Evolutionary conservation across 2,329 filamentous ascomycete genomes (phyloP).

Genomic region (Leptosphaerulina australis): DNA sequence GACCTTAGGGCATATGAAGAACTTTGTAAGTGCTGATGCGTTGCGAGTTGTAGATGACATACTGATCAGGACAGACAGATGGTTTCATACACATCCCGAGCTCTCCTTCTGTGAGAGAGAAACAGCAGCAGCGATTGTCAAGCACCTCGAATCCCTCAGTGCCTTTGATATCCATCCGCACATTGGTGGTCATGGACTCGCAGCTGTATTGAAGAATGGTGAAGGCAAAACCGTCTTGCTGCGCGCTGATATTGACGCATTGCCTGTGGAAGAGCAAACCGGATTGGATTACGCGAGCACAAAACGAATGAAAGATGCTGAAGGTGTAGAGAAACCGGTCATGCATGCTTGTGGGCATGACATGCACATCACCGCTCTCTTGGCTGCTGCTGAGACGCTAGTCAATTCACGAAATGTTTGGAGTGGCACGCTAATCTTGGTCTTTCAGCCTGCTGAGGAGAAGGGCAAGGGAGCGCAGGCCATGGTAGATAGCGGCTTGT

Average conservation of each 20-base stretch:
- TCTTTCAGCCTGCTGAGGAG: conserved; percentile 74
- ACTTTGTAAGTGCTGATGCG: conserved; percentile 34
- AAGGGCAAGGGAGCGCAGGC: conserved; percentile 65
- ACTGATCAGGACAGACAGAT: conserved; percentile 33
- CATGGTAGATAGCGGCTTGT: conserved; percentile 67
- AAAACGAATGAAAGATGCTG: conserved; percentile 51
- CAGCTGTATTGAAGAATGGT: conserved; percentile 63
- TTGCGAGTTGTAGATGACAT: neutral
- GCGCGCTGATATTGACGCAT: conserved; percentile 67
- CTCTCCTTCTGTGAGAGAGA: conserved; percentile 45
- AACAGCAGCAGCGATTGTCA: conserved; percentile 40
- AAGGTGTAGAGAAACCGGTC: conserved; percentile 59
- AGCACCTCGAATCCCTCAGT: conserved; percentile 35
- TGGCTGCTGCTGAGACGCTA: conserved; percentile 62
- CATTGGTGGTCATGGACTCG: conserved; percentile 66
- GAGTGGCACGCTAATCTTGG: conserved; percentile 66
- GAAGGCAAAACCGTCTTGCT: conserved; percentile 62
- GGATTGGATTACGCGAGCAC: conserved; percentile 62
- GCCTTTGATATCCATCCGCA: conserved; percentile 55
- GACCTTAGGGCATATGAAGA: conserved; percentile 40
- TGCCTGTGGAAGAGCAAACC: conserved; percentile 64
- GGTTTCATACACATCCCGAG: conserved; percentile 45
- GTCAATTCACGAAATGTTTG: conserved; percentile 55
- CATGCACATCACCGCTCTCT: conserved; percentile 65
- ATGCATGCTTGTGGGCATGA: conserved; percentile 73